Conservation (phyloP, 768 basidiomycete genomes). For the Stropharia rugosoannulata region DNA sequence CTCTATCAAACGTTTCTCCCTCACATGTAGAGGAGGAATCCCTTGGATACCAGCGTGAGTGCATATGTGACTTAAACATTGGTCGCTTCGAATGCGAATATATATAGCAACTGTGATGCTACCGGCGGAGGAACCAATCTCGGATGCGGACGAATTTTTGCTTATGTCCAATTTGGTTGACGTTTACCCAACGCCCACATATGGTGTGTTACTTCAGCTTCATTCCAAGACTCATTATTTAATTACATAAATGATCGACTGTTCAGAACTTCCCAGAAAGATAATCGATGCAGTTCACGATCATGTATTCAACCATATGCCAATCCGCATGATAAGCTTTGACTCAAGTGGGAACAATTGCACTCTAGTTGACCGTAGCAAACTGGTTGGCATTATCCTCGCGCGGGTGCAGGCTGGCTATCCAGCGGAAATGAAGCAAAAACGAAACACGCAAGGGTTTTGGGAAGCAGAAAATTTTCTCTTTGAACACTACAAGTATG, state of each 20-base stretch:
- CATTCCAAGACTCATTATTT: neutral
- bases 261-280: neutral
- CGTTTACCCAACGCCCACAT: neutral
- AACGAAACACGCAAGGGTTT: neutral
- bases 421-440: neutral
- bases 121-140: no score
- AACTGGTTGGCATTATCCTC: neutral
- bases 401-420: neutral
- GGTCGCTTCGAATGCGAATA: no score
- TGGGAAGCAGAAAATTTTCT: neutral
- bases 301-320: neutral
- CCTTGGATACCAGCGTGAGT: no score
- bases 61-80: no score
- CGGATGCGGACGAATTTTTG: no score
- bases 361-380: neutral
- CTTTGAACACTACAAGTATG: neutral
- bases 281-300: neutral
- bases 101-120: no score
- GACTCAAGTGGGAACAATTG: neutral
- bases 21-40: no score
- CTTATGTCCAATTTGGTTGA: neutral
- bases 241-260: neutral
- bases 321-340: neutral
- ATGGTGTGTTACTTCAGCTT: neutral
- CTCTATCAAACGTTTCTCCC: no score